phyloP scores from a whole-genome alignment of 345 rosid genomes.

The Populus simonii region DNA sequence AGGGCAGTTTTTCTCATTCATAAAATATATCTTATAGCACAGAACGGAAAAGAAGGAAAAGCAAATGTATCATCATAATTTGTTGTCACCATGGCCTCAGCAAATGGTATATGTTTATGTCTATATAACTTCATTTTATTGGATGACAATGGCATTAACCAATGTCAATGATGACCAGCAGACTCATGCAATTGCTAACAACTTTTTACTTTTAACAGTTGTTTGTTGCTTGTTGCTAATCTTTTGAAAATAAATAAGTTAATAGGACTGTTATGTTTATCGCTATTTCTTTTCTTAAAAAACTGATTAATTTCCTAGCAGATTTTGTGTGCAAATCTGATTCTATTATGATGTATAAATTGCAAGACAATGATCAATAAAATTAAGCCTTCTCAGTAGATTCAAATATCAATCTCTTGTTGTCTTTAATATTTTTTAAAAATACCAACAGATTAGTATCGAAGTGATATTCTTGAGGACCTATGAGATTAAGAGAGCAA shows the following conservation, averaged over 20 bases:
- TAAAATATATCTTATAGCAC: neutral
- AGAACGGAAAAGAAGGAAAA: neutral
- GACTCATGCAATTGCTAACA: no score
- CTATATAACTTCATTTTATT: neutral
- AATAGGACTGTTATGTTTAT: neutral
- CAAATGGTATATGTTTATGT: no score
- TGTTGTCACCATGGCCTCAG: neutral
- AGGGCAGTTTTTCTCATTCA: neutral
- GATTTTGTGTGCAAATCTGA: no score
- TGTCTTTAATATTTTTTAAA: neutral
- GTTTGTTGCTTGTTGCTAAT: neutral
- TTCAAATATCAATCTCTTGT: neutral
- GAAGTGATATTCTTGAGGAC: no score
- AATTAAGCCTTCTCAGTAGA: rapidly evolving
- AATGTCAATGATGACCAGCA: neutral
- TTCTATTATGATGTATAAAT: neutral
- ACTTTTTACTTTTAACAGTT: neutral
- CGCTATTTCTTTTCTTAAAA: neutral
- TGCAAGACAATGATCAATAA: neutral
- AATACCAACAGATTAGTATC: no score
- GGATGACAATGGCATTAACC: neutral
- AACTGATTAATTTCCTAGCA: neutral
- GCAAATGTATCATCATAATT: neutral
- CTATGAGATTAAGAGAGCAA: no score
- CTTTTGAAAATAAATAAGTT: neutral